These are phyloP conservation scores for Allium sativum DNA, from an alignment of 106 monocot species.

Conservation along the genomic window DNA sequence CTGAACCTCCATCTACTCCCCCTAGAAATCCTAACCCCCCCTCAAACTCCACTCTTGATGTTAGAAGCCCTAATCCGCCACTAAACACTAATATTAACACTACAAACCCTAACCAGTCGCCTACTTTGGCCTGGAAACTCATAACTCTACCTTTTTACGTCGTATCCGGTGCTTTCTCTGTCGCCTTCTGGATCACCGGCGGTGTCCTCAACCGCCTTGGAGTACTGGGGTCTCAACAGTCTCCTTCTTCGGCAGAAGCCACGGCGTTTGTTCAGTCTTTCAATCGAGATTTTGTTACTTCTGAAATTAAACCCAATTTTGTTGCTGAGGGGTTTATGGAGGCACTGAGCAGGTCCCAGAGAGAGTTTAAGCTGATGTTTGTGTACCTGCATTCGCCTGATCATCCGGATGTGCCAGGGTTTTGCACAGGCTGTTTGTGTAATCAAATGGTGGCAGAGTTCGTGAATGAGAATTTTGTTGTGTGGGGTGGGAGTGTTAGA, in stretches of 20 bases:
- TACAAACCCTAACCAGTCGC: constrained; percentile 2
- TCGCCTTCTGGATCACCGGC: constrained; percentile 66
- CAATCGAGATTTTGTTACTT: constrained; percentile 23
- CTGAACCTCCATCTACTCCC: background rate
- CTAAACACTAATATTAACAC: background rate
- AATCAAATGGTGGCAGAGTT: constrained; percentile 50
- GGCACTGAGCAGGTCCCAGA: constrained; percentile 68
- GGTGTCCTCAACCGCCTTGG: constrained; percentile 61
- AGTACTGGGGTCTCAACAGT: constrained; percentile 9
- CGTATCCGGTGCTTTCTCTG: constrained; percentile 56
- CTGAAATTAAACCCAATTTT: constrained; percentile 30
- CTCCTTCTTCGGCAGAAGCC: constrained; percentile 36
- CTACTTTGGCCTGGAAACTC: constrained; percentile 74
- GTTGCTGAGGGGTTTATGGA: constrained; percentile 79
- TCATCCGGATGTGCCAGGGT: constrained; percentile 73
- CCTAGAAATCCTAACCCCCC: background rate
- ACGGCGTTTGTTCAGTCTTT: constrained; percentile 62
- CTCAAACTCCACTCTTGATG: background rate
- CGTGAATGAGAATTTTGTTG: constrained; percentile 79
- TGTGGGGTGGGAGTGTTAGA: constrained; percentile 86
- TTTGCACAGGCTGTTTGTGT: constrained; percentile 57
- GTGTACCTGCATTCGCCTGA: constrained; percentile 95
- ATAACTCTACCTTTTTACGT: constrained; percentile 83
- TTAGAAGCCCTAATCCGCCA: background rate
- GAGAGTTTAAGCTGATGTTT: constrained; percentile 76